Base-by-base conservation (phyloP, 345 rosid genomes). In the Toxicodendron radicans region DNA sequence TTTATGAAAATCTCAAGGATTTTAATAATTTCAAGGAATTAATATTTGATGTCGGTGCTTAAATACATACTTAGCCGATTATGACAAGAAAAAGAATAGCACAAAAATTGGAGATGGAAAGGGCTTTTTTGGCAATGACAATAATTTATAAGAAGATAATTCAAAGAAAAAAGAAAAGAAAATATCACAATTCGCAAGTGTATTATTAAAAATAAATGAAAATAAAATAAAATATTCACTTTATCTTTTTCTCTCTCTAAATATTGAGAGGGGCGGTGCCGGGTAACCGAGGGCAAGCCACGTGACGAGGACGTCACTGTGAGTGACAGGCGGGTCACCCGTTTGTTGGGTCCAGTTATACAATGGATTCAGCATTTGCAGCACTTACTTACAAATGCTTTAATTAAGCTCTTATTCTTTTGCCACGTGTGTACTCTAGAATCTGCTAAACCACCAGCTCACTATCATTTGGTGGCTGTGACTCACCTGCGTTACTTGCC, bases 191-290 rank as follows among this genome's bases (percentile, higher is more conserved):
- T 7, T 8, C 59, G 17, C 17, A 43, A 41, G 58, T 14, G 56
- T 57, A 2, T 58, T 46, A 17, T 68, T 1, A 21, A 11, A 60
- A 59, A 2, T 1, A 11, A 3, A 0, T 18, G n/a, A 43, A 71
- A 45, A 45, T 14, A 16, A 27, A 43, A 59, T 11, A 12, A 43
- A 5, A 43, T 38, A 17, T 1, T 20, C 20, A 33, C 46, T 41
- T 20, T 35, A 12, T 0, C 0, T 2, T 10, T n/a, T 0, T 33
- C 71, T 53, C 68, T 70, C 7, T 64, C 57, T 38, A 66, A 51
- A 71, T 54, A 68, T 18, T 27, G 60, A 27, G 66, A 54, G 45
- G 52, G 84, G 78, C 82, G 82, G 86, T 83, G 84, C 84, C 86
- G 79, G 43, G 76, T 71, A 3, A 0, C 10, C 0, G 62, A 73